Evolutionary conservation across 176 grass and related monocot species (phyloP), one percentile per base, ranked within the genome.

Genomic region (Lolium rigidum): DNA sequence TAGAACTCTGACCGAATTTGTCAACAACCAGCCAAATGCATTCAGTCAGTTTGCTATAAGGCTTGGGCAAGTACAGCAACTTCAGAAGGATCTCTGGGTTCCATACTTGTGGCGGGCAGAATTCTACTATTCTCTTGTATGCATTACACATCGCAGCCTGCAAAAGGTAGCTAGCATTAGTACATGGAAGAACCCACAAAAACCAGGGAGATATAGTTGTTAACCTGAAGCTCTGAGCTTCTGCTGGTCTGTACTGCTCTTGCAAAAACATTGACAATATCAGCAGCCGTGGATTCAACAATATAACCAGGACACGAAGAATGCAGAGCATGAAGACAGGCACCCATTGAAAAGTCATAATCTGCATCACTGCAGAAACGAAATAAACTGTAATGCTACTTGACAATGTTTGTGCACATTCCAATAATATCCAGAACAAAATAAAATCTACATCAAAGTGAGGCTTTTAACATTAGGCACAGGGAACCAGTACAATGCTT

Each of bases 211-310:
- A 20, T 80, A 16, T 72, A 74, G 77, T 64, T 90, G 76, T 81
- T 91, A 56, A 98, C 96, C 96, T 98, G 86, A 91, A 98, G 93
- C 82, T 98, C 90, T 87, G 79, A 49, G 80, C 92, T 94, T 71
- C 68, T 88, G 37, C 90, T 92, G 75, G 58, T 91, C 44, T 90
- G 71, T 67, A 95, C 25, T 68, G 91, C 83, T 82, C 38, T 92
- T 88, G 76, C 47, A 24, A 98, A 88, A 88, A 84, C 88, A 91
- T 87, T 80, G 52, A 98, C 80, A 77, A 98, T 89, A 41, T 94
- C 89, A 86, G 46, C 76, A 86, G 90, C 91, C 57, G 96, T 98
- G 70, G 88, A 92, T 95, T 95, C 84, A 87, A 98, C 86, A 92
- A 95, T 80, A 72, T 92, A 87, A 81, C 57, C 79, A 21, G 89